Evolutionary conservation across 2,329 filamentous ascomycete genomes (phyloP), one percentile per base, ranked within the genome.

Genomic region (Aspergillus puulaauensis): DNA sequence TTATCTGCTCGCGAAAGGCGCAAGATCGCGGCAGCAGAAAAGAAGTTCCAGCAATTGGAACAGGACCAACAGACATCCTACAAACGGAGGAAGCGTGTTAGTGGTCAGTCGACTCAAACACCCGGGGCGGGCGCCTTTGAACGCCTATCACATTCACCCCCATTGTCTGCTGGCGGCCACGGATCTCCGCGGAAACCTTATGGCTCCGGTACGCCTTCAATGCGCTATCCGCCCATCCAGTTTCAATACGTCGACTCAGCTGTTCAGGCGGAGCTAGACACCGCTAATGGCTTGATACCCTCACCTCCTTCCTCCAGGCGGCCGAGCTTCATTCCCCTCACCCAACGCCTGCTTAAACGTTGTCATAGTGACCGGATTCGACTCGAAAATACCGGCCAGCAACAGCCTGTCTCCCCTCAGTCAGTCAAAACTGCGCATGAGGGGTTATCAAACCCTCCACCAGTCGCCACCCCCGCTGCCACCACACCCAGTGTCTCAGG

Each of bases 21-120:
- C 58, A 88, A 88, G 70, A 78, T 88, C 47, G 83, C 84, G 54
- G 83, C 84, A 55, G 82, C 83, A 43, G 85, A 87, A 65, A 83
- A 83, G 62, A 80, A 86, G 58, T 87, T 87, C 61, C 80, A 84
- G 61, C 80, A 84, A 64, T 76, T 86, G 61, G 85, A 86, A 64
- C 77, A 82, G 48, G 82, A 86, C 59, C 82, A 83, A 63, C 78
- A 81, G 57, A 61, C 67, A 15, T 60, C 66, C 33, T 80, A 80
- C 54, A 80, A 77, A 62, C 82, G 82, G 70, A 84, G 81, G 68
- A 83, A 86, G 66, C 77, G 82, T 53, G 79, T 79, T 56, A 86
- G 82, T 66, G 82, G 79, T 44, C 81, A 81, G 50, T 83, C 82
- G 19, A 77, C 72, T 14, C 75, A 83, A 52, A 53, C 44, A 24